A percentile compares a stretch with the other conserved stretches of the same genome.
phyloP scores from a whole-genome alignment of 2,329 filamentous ascomycete genomes.

The Penicillium rolfsii region DNA sequence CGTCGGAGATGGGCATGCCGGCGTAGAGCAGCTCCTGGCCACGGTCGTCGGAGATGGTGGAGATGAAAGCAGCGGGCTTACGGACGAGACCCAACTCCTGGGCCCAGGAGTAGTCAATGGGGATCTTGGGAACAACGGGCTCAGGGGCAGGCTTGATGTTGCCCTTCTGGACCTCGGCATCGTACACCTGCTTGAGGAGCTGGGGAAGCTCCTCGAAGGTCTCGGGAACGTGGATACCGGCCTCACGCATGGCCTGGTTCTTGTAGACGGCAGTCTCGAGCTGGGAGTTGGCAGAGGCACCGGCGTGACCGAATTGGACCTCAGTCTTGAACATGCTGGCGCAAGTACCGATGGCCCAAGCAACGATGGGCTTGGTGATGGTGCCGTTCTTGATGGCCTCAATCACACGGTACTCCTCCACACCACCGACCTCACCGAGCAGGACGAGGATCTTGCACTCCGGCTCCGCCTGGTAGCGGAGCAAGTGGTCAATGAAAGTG shows the following conservation, averaged over 20 bases:
- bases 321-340: constrained; percentile 99
- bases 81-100: constrained; percentile 99
- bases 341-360: constrained; percentile 99
- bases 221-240: constrained; percentile 89
- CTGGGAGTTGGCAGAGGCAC: constrained; percentile 98
- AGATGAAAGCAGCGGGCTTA: constrained; percentile 99
- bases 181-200: constrained; percentile 78
- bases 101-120: constrained; percentile 99
- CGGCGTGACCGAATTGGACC: constrained; percentile 98
- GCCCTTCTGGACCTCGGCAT: constrained; percentile 81
- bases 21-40: constrained; percentile 98
- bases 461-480: constrained; percentile 94
- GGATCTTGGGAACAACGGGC: constrained; percentile 96
- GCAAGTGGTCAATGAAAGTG: constrained; percentile 98
- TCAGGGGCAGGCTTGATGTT: constrained; percentile 84
- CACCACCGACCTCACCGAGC: constrained; percentile 97
- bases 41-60: constrained; percentile 99
- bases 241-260: constrained; percentile 96
- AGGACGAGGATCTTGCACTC: constrained; percentile 97
- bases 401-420: constrained; percentile 99
- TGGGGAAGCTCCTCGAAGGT: constrained; percentile 95
- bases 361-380: constrained; percentile 98
- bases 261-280: constrained; percentile 95
- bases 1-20: constrained; percentile 99
- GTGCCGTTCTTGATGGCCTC: constrained; percentile 92